Percentiles rank a stretch among this genome's conserved stretches.
Conservation (phyloP, 129 eudicot genomes). For the Ambrosia trifida region DNA sequence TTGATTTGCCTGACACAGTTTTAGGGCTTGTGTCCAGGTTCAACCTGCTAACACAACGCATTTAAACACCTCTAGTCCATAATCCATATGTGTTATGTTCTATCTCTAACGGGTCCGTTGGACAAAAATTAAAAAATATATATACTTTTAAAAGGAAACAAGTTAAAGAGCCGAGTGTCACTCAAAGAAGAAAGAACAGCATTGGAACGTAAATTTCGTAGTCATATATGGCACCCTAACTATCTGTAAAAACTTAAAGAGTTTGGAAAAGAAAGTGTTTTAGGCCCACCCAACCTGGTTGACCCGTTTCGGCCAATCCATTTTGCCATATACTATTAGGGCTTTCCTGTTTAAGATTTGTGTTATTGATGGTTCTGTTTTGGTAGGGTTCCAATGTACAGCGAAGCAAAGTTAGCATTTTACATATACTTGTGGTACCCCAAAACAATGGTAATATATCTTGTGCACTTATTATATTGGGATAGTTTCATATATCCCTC, state of each 20-base stretch:
- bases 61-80: too few species aligned
- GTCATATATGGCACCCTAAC: background rate
- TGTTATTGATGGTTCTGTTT: conserved; percentile 21
- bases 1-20: too few species aligned
- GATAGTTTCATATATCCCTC: background rate
- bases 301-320: background rate
- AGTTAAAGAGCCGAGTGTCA: background rate
- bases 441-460: conserved; percentile 63
- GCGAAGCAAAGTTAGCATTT: conserved; percentile 94
- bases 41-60: too few species aligned
- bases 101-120: background rate
- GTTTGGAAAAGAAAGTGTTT: background rate
- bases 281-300: background rate
- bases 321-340: background rate
- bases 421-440: conserved; percentile 88
- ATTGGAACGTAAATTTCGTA: background rate
- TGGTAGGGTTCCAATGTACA: conserved; percentile 95
- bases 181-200: background rate
- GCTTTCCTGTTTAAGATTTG: background rate
- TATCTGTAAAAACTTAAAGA: background rate
- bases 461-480: background rate
- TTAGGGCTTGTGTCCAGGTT: too few species aligned
- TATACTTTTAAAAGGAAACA: background rate
- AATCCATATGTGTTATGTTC: background rate
- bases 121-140: background rate